Percentiles rank a stretch among this genome's conserved stretches.
phyloP scores from a whole-genome alignment of 2,329 filamentous ascomycete species.

The Colletotrichum higginsianum region DNA sequence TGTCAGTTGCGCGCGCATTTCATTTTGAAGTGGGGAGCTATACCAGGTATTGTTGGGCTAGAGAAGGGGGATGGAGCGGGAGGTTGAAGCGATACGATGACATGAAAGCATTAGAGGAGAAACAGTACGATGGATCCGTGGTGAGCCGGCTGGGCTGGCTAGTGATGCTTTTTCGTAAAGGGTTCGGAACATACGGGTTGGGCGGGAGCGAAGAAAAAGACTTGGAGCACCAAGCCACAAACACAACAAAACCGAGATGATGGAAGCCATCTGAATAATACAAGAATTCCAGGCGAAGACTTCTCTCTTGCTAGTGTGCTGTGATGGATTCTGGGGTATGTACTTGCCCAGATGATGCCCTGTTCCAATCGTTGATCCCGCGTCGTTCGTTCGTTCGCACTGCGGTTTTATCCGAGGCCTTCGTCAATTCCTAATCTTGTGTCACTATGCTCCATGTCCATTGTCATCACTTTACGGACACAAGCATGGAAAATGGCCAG shows the following conservation, averaged over 20 bases:
- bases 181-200: slow-evolving; percentile 12
- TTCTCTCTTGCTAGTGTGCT: too few relatives aligned
- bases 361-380: too few relatives aligned
- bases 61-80: not conserved
- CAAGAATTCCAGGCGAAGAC: too few relatives aligned
- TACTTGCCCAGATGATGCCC: too few relatives aligned
- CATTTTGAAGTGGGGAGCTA: slow-evolving; percentile 25
- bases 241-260: not conserved
- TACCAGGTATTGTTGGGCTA: slow-evolving; percentile 37
- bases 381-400: too few relatives aligned
- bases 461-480: too few relatives aligned
- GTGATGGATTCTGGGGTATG: too few relatives aligned
- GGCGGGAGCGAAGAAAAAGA: slow-evolving; percentile 9
- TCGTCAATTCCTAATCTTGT: too few relatives aligned
- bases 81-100: slow-evolving; percentile 29
- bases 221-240: not conserved
- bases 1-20: slow-evolving; percentile 31
- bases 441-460: too few relatives aligned
- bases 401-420: too few relatives aligned
- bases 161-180: slow-evolving; percentile 30
- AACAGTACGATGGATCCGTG: slow-evolving; percentile 1
- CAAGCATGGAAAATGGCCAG: too few relatives aligned
- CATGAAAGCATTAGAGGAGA: slow-evolving; percentile 35
- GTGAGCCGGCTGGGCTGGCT: slow-evolving; percentile 6
- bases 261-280: not conserved